phyloP scores from a whole-genome alignment of 2,329 filamentous ascomycete genomes.

The Penicillium freii region DNA sequence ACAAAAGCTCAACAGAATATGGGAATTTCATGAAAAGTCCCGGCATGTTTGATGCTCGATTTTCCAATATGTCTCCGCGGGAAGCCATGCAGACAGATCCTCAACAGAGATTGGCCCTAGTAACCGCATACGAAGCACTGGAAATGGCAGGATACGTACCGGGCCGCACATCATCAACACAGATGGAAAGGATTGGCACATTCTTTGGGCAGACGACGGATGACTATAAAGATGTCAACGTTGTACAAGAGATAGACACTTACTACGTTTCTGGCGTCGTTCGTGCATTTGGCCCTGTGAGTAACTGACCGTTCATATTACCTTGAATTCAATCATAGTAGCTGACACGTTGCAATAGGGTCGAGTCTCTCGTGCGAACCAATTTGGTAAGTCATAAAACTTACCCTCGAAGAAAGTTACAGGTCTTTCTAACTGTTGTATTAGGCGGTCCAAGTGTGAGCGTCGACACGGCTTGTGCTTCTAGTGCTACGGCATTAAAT shows the following conservation, averaged over 20 bases:
- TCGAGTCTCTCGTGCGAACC: not conserved
- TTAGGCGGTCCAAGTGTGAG: slow-evolving; percentile 69
- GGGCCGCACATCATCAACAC: not conserved
- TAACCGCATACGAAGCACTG: slow-evolving; percentile 68
- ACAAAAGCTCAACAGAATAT: not conserved
- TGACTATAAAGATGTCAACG: slow-evolving; percentile 12
- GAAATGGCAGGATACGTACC: slow-evolving; percentile 22
- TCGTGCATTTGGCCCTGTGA: slow-evolving; percentile 10
- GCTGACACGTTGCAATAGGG: not conserved
- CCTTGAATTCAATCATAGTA: no score
- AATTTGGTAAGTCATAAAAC: not conserved
- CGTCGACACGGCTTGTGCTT: slow-evolving; percentile 71
- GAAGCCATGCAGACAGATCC: slow-evolving; percentile 71
- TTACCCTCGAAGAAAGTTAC: no score
- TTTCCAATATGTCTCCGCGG: slow-evolving; percentile 76
- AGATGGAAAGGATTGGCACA: slow-evolving; percentile 56
- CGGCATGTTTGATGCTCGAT: slow-evolving; percentile 69
- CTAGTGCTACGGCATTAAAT: slow-evolving; percentile 58
- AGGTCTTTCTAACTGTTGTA: slow-evolving; percentile 47
- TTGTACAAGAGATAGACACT: slow-evolving; percentile 1
- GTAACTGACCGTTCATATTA: not conserved
- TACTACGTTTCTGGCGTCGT: slow-evolving; percentile 6
- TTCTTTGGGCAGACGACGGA: slow-evolving; percentile 61
- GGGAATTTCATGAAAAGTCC: slow-evolving; percentile 57
- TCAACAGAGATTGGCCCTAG: slow-evolving; percentile 51